Evolutionary conservation across 2,329 filamentous ascomycete species (phyloP), one percentile per base, ranked within the genome.

Genomic region (Didymellaceae sp.): DNA sequence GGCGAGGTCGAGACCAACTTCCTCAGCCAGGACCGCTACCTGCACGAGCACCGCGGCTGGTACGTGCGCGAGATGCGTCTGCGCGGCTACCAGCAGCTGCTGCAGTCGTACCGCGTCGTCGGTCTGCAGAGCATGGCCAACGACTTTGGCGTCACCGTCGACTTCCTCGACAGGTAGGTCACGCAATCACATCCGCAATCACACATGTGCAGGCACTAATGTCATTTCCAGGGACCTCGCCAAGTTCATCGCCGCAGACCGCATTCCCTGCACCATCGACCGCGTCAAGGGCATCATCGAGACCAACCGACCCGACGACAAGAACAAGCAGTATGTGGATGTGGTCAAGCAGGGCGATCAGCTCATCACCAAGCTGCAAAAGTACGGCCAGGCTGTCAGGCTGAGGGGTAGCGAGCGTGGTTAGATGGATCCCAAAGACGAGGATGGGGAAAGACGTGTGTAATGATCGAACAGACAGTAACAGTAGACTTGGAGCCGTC

Each of bases 301-400:
- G 82, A 99, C 94, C 34, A 97, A 97, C 79, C 85, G 94, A 45
- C 92, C 93, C 7, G 94, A 97, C 73, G 92, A 96, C 79, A 99
- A 99, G 86, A 97, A 97, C 82, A 97, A 96, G 83, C 94, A 99
- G 79, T 99, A 99, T 77, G 89, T 92, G 66, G 94, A 99, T 66
- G 91, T 97, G 28, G 91, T 99, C 55, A 94, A 94, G 79, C 94
- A 97, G 74, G 94, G 94, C 24, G 94, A 99, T 75, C 90, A 96
- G 76, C 82, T 99, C 57, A 97, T 99, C 73, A 99, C 94, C 51
- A 99, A 99, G 82, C 81, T 99, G 63, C 94, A 99, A 79, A 99
- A 99, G 82, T 99, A 99, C 75, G 94, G 94, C 34, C 94, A 99
- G 77, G 89, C 94, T 2, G 94, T 99, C 59, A 85, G 94, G 70